Evolutionary conservation across 345 rosid genomes (phyloP).

Genomic region (Psidium guajava): DNA sequence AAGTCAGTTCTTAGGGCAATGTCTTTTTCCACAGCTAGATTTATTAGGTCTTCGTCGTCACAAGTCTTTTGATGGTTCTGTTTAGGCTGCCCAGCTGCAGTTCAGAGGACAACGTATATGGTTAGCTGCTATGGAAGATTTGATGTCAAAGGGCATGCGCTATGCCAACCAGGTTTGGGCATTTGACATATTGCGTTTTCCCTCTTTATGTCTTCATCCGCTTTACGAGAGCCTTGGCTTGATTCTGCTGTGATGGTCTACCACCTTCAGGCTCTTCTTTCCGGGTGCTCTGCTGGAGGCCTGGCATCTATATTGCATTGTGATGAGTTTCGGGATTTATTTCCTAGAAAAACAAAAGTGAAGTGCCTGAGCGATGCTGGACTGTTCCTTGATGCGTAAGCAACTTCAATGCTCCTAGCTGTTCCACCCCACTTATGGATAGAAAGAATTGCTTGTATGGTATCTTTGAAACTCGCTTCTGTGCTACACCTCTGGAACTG

Average conservation of each 20-base stretch:
- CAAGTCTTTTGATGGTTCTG: not conserved
- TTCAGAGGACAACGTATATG: slow-evolving; percentile 98
- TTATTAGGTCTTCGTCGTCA: not conserved
- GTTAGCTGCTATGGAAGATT: slow-evolving; percentile 71
- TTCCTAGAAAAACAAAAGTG: slow-evolving; percentile 50
- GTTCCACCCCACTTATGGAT: not conserved
- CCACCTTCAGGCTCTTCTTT: slow-evolving; percentile 68
- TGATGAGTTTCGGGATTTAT: slow-evolving; percentile 69
- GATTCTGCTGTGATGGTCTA: not conserved
- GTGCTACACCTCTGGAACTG: slow-evolving; percentile 2
- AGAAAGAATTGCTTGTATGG: not conserved
- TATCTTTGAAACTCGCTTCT: not conserved
- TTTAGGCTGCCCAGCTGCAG: slow-evolving; percentile 71
- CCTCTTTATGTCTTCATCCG: not conserved
- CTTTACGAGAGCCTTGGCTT: not conserved
- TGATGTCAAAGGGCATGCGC: slow-evolving; percentile 81
- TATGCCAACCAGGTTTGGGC: slow-evolving; percentile 57
- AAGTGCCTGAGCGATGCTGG: slow-evolving; percentile 99
- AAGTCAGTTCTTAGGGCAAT: not conserved
- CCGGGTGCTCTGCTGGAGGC: slow-evolving; percentile 98
- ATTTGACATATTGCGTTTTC: not conserved
- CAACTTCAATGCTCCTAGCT: not conserved
- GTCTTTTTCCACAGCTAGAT: not conserved
- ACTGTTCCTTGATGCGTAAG: slow-evolving; percentile 83
- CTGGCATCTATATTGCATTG: slow-evolving; percentile 84